Evolutionary conservation across 768 basidiomycete genomes (phyloP), one percentile per base, ranked within the genome.

Genomic region (Termitomyces eurrhizus): DNA sequence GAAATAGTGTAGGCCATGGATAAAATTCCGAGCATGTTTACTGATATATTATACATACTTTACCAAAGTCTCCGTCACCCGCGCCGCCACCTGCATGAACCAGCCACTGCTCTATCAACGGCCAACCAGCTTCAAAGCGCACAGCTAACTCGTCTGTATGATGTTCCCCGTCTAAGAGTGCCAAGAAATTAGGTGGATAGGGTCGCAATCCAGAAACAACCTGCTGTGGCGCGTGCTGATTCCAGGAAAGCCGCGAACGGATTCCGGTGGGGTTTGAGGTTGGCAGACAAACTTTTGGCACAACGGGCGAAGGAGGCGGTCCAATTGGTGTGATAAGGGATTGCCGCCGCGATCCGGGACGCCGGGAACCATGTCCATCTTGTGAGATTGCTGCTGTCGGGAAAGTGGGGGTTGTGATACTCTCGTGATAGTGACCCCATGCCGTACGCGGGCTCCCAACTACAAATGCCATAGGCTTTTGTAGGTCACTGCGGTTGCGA

Each of bases 141-240:
- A 90, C 86, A 50, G 90, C 88, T 48, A 98, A 74, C 74, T 98
- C 95, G 69, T 98, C 96, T 2, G 92, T 89, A 71, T 95, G 90
- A 71, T 94, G 95, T 58, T 88, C 90, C 9, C 96, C 97, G 67
- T 98, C 89, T 13, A 98, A 78, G 60, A 92, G 71, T 2, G 77
- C 63, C 32, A 80, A 66, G 29, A 95, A 66, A 13, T 84, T 83
- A 5, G 77, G 75, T 8, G 91, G 91, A 65, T 80, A 83, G n/a
- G 73, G 65, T 11, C 57, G 64, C 29, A 60, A 48, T 1, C 62
- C 62, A 26, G 53, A 53, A 29, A 29, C 37, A 21, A 51, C 56
- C 29, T 61, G 70, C 64, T 65, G 71, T 52, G 53, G 62, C 60
- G 73, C 62, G 24, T 69, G 61, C 44, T 59, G 62, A 21, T 59